Conservation (phyloP, 2,329 filamentous ascomycete species). For the Huntiella decipiens region DNA sequence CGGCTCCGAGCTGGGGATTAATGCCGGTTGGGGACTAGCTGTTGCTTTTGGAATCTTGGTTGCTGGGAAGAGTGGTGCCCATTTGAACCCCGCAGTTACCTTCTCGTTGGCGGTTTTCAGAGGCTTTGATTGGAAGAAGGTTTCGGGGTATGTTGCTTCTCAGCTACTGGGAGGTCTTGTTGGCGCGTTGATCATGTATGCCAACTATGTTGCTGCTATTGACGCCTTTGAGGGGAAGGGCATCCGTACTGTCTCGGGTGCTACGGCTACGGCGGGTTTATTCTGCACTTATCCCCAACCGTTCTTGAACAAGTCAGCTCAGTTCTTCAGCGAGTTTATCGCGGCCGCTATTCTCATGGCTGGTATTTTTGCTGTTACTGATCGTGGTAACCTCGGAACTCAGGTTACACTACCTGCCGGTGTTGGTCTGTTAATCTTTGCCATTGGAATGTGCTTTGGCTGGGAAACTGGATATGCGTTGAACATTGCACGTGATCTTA, state of each 20-base stretch:
- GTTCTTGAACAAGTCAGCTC: constrained; percentile 38
- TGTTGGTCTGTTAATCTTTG: constrained; percentile 39
- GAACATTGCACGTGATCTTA: constrained; percentile 55
- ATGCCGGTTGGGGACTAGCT: constrained; percentile 36
- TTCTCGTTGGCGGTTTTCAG: constrained; percentile 50
- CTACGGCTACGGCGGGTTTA: constrained; percentile 46
- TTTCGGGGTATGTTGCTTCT: constrained; percentile 47
- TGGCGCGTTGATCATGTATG: constrained; percentile 40
- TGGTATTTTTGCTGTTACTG: constrained; percentile 50
- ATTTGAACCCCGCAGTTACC: constrained; percentile 54
- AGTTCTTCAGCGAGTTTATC: constrained; percentile 56
- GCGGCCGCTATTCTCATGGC: constrained; percentile 51
- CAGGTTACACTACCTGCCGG: constrained; percentile 25
- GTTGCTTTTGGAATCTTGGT: constrained; percentile 53
- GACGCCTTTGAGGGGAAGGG: constrained; percentile 40
- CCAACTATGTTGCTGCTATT: constrained; percentile 46
- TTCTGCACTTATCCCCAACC: constrained; percentile 54
- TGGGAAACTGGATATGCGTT: constrained; percentile 64
- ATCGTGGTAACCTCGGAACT: constrained; percentile 31
- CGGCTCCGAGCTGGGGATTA: constrained; percentile 30
- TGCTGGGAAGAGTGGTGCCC: constrained; percentile 44
- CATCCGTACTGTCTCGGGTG: constrained; percentile 39
- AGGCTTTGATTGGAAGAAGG: constrained; percentile 47
- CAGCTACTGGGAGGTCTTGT: constrained; percentile 50
- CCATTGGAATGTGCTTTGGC: constrained; percentile 53